Conservation (phyloP, 805 yeast genomes). For the Saccharomyces jurei region DNA sequence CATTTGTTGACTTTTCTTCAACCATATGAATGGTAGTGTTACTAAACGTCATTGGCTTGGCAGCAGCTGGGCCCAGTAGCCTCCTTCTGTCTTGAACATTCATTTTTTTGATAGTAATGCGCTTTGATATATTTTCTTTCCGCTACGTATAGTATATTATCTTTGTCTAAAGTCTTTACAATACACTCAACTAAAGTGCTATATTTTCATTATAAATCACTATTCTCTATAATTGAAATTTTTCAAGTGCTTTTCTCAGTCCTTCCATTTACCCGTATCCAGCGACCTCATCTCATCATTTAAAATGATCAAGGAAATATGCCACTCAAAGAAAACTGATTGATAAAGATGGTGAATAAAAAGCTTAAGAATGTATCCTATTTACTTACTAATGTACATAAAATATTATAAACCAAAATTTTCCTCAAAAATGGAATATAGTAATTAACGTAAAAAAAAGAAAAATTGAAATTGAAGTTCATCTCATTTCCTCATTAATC, state of each 20-base stretch:
- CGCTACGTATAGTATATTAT: too few relatives aligned
- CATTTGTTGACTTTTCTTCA: constrained; percentile 6
- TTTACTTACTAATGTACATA: neutral
- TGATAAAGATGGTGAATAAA: neutral
- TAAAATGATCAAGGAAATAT: neutral
- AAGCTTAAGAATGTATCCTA: neutral
- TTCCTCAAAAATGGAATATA: neutral
- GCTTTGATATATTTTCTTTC: neutral
- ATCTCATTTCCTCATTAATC: constrained; percentile 37
- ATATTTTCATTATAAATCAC: neutral
- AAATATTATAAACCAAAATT: neutral
- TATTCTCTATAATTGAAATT: neutral
- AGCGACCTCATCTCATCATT: neutral
- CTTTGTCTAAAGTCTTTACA: neutral
- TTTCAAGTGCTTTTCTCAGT: neutral
- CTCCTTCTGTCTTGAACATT: constrained; percentile 64
- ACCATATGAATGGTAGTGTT: constrained; percentile 4
- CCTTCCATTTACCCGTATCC: neutral
- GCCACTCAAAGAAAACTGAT: neutral
- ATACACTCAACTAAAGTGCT: neutral
- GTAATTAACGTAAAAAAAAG: neutral
- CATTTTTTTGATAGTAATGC: constrained; percentile 8
- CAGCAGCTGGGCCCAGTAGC: constrained; percentile 72
- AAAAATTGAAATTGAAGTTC: neutral
- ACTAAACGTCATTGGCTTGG: constrained; percentile 41